phyloP scores from a whole-genome alignment of 257 asterid species.

The Ophiorrhiza pumila region DNA sequence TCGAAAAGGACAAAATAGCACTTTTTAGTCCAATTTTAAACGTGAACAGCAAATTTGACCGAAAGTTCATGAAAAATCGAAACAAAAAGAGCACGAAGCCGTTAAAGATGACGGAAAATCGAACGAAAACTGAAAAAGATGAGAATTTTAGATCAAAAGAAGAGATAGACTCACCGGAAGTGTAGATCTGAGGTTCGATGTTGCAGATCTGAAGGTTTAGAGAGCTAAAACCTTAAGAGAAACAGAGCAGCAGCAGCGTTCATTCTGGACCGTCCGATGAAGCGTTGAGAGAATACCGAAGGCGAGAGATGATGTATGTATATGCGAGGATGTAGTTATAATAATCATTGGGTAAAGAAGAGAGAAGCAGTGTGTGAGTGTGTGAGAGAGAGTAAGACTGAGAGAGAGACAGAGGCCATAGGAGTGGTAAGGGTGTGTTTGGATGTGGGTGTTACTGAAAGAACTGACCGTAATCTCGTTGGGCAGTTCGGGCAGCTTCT shows the following conservation, averaged over 20 bases:
- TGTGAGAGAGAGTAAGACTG: constrained; percentile 10
- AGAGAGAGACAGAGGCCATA: constrained; percentile 2
- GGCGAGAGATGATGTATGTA: constrained; percentile 19
- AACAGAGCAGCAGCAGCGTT: constrained; percentile 29
- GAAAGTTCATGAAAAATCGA: background rate
- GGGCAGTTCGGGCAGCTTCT: constrained; percentile 24
- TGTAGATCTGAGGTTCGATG: constrained; percentile 40
- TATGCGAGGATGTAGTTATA: constrained; percentile 11
- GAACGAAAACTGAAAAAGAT: background rate
- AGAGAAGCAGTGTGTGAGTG: constrained; percentile 5
- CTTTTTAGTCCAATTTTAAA: background rate
- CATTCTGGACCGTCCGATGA: constrained; percentile 56
- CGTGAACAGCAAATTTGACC: background rate
- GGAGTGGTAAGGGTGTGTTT: constrained; percentile 8
- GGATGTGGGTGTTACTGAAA: constrained; percentile 18
- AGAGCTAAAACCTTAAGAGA: constrained; percentile 31
- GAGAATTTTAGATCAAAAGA: background rate
- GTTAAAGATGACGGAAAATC: background rate
- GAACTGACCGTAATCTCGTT: constrained; percentile 11
- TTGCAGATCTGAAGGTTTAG: constrained; percentile 30
- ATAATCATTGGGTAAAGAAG: background rate
- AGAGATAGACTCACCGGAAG: constrained; percentile 30
- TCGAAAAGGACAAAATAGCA: background rate
- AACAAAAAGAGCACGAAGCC: background rate
- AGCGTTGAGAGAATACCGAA: constrained; percentile 33